Conservation (phyloP, 83 land plant species). For the Picea abies region DNA sequence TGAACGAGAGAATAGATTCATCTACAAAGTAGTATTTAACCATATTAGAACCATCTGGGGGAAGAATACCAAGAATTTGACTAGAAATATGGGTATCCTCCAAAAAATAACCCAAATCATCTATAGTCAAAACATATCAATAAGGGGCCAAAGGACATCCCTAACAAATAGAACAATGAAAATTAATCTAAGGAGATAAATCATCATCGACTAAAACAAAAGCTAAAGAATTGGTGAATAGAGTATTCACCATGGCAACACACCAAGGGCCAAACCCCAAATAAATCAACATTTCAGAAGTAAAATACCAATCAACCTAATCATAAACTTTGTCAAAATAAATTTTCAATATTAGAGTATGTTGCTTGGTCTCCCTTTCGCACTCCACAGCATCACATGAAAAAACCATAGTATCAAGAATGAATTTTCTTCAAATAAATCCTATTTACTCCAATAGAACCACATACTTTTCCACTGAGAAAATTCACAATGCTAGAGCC, state of each 20-base stretch:
- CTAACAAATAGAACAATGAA: background rate
- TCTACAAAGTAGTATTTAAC: too few species aligned
- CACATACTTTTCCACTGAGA: too few species aligned
- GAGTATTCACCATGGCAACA: background rate
- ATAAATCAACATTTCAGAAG: background rate
- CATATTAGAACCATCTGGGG: background rate
- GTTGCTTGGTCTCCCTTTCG: too few species aligned
- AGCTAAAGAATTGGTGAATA: background rate
- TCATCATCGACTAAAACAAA: background rate
- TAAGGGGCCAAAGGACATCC: background rate
- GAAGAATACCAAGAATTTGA: background rate
- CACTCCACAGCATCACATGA: background rate
- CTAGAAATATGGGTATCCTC: background rate
- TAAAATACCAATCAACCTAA: background rate
- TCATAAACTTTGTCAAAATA: background rate
- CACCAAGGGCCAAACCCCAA: background rate
- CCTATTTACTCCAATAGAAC: too few species aligned
- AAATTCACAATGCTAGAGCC: too few species aligned
- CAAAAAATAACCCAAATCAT: background rate
- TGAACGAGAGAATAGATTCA: too few species aligned
- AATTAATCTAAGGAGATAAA: background rate
- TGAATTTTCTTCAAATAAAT: background rate
- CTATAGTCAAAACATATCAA: background rate
- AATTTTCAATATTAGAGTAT: too few species aligned
- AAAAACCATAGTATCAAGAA: background rate